These are phyloP conservation scores for Yamadazyma taylorii DNA, from an alignment of 1,139 yeast genomes.

Conservation along the genomic window DNA sequence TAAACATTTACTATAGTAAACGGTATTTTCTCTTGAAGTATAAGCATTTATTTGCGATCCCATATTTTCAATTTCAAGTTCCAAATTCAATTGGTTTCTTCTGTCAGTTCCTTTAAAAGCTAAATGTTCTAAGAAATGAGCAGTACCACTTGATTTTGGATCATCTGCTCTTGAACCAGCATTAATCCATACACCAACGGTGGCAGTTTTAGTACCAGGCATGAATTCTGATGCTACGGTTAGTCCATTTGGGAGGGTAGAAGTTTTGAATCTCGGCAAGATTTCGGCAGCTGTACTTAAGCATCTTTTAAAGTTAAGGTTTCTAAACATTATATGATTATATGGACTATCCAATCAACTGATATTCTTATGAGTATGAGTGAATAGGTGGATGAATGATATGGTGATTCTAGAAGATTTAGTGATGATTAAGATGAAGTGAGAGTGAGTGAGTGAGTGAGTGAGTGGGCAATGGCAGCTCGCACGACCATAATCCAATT, in stretches of 20 bases:
- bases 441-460: no score
- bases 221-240: constrained; percentile 90
- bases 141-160: constrained; percentile 84
- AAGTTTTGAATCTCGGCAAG: constrained; percentile 25
- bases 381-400: no score
- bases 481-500: no score
- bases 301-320: constrained; percentile 6
- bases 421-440: no score
- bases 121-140: constrained; percentile 93
- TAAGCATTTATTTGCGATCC: constrained; percentile 98
- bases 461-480: no score
- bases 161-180: constrained; percentile 98
- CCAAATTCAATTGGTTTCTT: constrained; percentile 82
- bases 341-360: not conserved
- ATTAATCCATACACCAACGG: constrained; percentile 96
- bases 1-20: constrained; percentile 89
- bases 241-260: constrained; percentile 61
- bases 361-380: no score
- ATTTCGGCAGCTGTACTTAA: constrained; percentile 13
- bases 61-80: constrained; percentile 90
- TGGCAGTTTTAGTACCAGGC: constrained; percentile 91
- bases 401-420: no score
- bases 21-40: constrained; percentile 96
- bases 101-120: constrained; percentile 91
- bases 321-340: constrained; percentile 5